Evolutionary conservation across 257 asterid genomes (phyloP).

Genomic region (Voacanga thouarsii): DNA sequence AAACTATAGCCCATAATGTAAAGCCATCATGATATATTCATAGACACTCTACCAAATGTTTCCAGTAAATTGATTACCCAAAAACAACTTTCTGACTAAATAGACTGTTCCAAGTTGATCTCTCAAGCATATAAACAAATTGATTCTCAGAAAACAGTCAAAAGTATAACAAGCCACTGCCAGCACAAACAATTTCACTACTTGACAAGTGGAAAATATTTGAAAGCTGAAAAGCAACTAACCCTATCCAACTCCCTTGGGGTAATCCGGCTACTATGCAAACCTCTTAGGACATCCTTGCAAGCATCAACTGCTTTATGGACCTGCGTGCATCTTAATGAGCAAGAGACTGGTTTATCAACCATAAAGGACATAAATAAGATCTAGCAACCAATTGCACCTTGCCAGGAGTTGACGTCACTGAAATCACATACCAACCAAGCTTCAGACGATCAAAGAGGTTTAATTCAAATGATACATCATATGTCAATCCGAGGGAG

Average conservation of each 20-base stretch:
- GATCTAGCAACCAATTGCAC: conserved; percentile 28
- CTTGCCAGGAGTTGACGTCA: conserved; percentile 98
- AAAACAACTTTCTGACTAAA: not conserved
- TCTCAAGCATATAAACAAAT: not conserved
- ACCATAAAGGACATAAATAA: conserved; percentile 16
- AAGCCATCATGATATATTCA: too few species aligned
- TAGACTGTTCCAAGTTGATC: not conserved
- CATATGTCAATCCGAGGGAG: conserved; percentile 97
- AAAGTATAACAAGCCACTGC: not conserved
- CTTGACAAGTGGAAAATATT: conserved; percentile 15
- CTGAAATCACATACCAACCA: conserved; percentile 99
- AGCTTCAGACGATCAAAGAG: conserved; percentile 93
- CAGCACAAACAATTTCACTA: not conserved
- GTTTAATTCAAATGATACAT: conserved; percentile 94
- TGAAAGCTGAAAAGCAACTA: conserved; percentile 32
- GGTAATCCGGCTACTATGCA: conserved; percentile 67
- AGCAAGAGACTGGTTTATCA: conserved; percentile 20
- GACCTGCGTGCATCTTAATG: conserved; percentile 48
- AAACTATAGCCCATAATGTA: too few species aligned
- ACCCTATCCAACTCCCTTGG: conserved; percentile 98
- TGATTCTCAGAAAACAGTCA: not conserved
- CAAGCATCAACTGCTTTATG: conserved; percentile 99
- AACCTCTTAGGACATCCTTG: conserved; percentile 92
- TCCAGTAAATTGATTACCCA: not conserved
- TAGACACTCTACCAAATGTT: not conserved